Conservation (phyloP, 208 protist genomes). For the Leishmania tarentolae region DNA sequence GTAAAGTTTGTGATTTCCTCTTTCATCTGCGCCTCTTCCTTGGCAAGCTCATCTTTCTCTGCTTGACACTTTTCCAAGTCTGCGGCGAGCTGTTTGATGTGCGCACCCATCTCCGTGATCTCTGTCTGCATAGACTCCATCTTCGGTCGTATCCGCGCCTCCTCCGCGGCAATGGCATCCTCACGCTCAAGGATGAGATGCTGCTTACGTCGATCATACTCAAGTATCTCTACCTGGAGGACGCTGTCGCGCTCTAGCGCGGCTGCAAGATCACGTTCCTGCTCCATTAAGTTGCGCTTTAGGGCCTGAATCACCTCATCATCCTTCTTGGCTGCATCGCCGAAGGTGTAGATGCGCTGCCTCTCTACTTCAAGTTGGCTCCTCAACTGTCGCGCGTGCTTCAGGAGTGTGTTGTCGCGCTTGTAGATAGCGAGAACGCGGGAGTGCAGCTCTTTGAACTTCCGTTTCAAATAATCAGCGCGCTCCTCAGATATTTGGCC, state of each 20-base stretch:
- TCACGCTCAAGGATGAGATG: conserved; percentile 87
- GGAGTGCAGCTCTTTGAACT: conserved; percentile 87
- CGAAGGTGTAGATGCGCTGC: conserved; percentile 63
- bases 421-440: conserved; percentile 90
- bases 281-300: conserved; percentile 72
- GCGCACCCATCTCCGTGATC: conserved; percentile 72
- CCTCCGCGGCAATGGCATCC: conserved; percentile 87
- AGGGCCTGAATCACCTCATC: conserved; percentile 86
- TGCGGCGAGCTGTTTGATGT: conserved; percentile 69
- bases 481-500: conserved; percentile 87
- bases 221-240: conserved; percentile 89
- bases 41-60: conserved; percentile 46
- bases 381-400: conserved; percentile 83
- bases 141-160: conserved; percentile 82
- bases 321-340: conserved; percentile 75
- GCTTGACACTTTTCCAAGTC: conserved; percentile 45
- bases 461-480: conserved; percentile 81
- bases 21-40: conserved; percentile 62
- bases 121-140: conserved; percentile 78
- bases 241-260: conserved; percentile 91
- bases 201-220: conserved; percentile 91
- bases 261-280: conserved; percentile 76
- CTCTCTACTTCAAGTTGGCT: conserved; percentile 81
- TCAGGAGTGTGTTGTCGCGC: conserved; percentile 88
- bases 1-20: conserved; percentile 59